These are phyloP conservation scores for Malus hybrid DNA, from an alignment of 331 rosid species.

Conservation along the genomic window DNA sequence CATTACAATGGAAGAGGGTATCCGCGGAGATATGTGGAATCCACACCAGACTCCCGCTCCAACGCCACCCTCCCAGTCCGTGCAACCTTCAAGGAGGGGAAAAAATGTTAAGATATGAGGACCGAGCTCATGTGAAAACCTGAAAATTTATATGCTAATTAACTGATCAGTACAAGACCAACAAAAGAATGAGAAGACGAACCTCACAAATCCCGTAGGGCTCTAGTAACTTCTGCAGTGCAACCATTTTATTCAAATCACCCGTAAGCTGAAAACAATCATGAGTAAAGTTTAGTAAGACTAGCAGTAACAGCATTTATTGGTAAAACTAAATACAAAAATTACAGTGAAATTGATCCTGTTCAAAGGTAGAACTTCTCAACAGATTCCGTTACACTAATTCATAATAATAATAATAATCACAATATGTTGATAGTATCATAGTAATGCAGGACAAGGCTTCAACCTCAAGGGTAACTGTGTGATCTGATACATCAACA, in stretches of 20 bases:
- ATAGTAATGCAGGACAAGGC: not conserved
- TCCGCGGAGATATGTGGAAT: constrained; percentile 49
- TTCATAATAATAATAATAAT: not conserved
- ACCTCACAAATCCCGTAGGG: constrained; percentile 59
- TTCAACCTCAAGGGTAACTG: constrained; percentile 60
- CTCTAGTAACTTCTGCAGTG: constrained; percentile 48
- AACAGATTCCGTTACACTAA: not conserved
- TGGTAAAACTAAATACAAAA: not conserved
- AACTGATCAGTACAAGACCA: not conserved
- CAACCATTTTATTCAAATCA: constrained; percentile 55
- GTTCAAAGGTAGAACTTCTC: not conserved
- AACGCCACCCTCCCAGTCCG: constrained; percentile 54
- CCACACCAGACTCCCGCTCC: constrained; percentile 52
- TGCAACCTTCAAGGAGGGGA: constrained; percentile 33
- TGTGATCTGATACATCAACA: constrained; percentile 92
- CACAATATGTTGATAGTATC: not conserved
- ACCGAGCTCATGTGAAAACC: not conserved
- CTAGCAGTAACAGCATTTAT: not conserved
- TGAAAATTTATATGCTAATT: not conserved
- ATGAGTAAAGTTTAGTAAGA: not conserved
- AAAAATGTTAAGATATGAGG: not conserved
- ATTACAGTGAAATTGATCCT: not conserved
- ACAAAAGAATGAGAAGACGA: constrained; percentile 11
- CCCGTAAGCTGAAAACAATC: constrained; percentile 43
- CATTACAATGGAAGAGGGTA: constrained; percentile 38